These are phyloP conservation scores for Cavenderia fasciculata DNA, from an alignment of 78 protist genomes.

Conservation along the genomic window DNA sequence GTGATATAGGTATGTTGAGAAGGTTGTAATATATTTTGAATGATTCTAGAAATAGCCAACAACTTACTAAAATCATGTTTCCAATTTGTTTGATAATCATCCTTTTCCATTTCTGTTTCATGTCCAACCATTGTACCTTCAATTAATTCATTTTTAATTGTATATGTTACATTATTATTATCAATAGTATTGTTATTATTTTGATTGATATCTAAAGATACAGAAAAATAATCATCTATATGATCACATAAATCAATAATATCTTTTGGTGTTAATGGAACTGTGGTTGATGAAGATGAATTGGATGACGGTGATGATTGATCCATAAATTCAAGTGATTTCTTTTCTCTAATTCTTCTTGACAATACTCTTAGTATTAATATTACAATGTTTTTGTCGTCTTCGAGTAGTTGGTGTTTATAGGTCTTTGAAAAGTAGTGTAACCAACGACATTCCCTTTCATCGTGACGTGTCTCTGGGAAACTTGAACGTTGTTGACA, in stretches of 20 bases:
- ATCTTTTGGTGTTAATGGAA: constrained; percentile 22
- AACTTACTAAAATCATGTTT: constrained; percentile 6
- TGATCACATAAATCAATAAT: constrained; percentile 55
- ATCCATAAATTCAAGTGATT: constrained; percentile 2
- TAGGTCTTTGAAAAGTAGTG: constrained; percentile 11
- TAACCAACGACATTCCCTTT: constrained; percentile 49
- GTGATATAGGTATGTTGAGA: neutral
- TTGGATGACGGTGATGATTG: neutral
- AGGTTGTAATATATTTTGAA: constrained; percentile 2
- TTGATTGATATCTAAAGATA: neutral
- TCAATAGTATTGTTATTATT: neutral
- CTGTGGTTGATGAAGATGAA: neutral
- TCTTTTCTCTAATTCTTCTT: neutral
- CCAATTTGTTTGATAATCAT: neutral
- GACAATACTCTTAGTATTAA: constrained; percentile 38
- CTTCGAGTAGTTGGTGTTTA: constrained; percentile 44
- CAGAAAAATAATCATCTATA: constrained; percentile 22
- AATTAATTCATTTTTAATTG: neutral
- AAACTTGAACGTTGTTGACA: constrained; percentile 24
- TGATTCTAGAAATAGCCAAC: neutral
- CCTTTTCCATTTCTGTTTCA: neutral
- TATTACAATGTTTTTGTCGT: constrained; percentile 30
- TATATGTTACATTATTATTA: neutral
- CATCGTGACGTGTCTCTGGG: constrained; percentile 20
- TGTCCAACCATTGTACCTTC: neutral